Evolutionary conservation across 345 rosid genomes (phyloP), one percentile per base, ranked within the genome.

Genomic region (Pistacia integerrima): DNA sequence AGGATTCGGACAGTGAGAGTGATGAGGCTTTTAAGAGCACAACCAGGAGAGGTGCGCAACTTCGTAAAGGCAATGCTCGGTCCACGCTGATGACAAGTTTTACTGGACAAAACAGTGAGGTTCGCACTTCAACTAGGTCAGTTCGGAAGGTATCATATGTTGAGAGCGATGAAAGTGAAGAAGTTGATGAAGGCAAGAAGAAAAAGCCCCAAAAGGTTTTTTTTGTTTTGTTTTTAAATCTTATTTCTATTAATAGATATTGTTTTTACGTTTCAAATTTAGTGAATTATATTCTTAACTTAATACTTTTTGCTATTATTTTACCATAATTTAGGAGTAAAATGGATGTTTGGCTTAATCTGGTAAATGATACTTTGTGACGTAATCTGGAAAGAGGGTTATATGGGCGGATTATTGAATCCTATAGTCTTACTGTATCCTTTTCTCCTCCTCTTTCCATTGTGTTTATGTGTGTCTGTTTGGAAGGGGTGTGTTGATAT

Each of bases 131-230:
- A 71, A 87, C 84, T 79, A 85, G 99, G 89, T 89, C 98, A 33
- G 88, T 89, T 78, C 92, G 96, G 71, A 97, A 97, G 88, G 98
- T 97, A 58, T 97, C 99, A 44, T 97, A 97, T 89, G 98, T 88
- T 66, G 99, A 97, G 87, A 97, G 98, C 82, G 99, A 97, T 65
- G 99, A 92, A 85, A 97, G 98, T 80, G 99, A 97, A 87, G 98
- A 92, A 63, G 73, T 81, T 74, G 97, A 91, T 84, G 98, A 94
- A 82, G 89, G 87, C 75, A 94, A 81, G 85, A 92, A 83, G 88
- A 92, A 86, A 64, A 94, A 91, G 80, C 70, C 75, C 18, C 98
- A 79, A 71, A 92, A 92, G 98, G 98, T 94, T 65, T 70, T 13
- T 54, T 54, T 14, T 54, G 16, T 13, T 2, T 54, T 54, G 16